These are phyloP conservation scores for Tuber microsphaerosporum DNA, from an alignment of 495 filamentous ascomycete genomes.

Conservation along the genomic window DNA sequence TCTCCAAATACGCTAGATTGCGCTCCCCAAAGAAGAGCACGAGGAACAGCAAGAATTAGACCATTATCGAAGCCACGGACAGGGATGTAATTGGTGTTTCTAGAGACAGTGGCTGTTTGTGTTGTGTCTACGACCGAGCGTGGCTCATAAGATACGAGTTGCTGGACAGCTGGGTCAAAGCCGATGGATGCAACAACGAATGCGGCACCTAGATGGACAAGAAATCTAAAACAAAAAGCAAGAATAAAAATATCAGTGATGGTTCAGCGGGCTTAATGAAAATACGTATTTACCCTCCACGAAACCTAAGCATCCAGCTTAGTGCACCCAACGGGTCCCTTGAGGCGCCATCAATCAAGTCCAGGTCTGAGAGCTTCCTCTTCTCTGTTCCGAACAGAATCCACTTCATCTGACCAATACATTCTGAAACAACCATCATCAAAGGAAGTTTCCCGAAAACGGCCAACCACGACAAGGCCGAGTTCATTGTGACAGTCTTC, in stretches of 20 bases:
- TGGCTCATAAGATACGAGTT: slow-evolving; percentile 20
- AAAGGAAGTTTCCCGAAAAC: slow-evolving; percentile 19
- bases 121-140: slow-evolving; percentile 13
- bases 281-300: slow-evolving; percentile 20
- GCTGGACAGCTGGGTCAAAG: slow-evolving; percentile 34
- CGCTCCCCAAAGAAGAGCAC: slow-evolving; percentile 27
- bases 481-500: slow-evolving; percentile 23
- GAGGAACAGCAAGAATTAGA: slow-evolving; percentile 28
- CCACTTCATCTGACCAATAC: slow-evolving; percentile 32
- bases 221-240: slow-evolving; percentile 6
- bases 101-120: slow-evolving; percentile 6
- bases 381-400: slow-evolving; percentile 16
- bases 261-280: background rate
- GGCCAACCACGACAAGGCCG: slow-evolving; percentile 26
- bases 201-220: slow-evolving; percentile 35
- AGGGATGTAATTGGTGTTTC: slow-evolving; percentile 24
- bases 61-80: slow-evolving; percentile 29
- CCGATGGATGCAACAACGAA: slow-evolving; percentile 30
- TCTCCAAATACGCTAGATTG: slow-evolving; percentile 24
- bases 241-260: background rate
- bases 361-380: slow-evolving; percentile 30
- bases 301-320: slow-evolving; percentile 28
- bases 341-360: slow-evolving; percentile 24
- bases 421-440: slow-evolving; percentile 23
- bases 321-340: slow-evolving; percentile 29